A percentile compares a stretch with the other conserved stretches of the same genome.
Evolutionary conservation across 2,329 filamentous ascomycete genomes (phyloP).

Genomic region (Trichoderma koningii): DNA sequence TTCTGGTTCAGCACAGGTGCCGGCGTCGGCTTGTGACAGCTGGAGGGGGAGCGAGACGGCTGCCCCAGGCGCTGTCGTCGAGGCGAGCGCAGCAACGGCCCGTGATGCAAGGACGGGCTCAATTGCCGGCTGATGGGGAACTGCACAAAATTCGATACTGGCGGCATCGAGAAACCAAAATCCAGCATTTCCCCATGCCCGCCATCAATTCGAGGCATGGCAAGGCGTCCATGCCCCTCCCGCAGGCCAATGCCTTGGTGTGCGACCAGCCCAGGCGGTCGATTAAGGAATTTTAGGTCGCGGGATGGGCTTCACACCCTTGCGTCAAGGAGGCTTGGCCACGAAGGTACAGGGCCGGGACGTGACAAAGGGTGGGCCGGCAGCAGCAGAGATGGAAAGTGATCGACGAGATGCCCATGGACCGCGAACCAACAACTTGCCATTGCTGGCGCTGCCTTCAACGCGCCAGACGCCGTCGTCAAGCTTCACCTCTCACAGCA

Average conservation of each 20-base stretch:
- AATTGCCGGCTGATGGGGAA: constrained; percentile 18
- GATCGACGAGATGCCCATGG: constrained; percentile 21
- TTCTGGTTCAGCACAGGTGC: no score
- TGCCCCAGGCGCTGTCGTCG: background rate
- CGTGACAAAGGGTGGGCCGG: constrained; percentile 15
- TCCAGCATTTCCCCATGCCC: constrained; percentile 23
- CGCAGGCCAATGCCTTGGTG: constrained; percentile 21
- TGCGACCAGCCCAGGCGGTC: constrained; percentile 15
- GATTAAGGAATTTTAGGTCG: constrained; percentile 26
- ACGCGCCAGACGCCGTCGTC: background rate
- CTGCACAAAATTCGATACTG: constrained; percentile 23
- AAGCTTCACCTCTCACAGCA: constrained; percentile 4
- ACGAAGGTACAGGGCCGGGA: constrained; percentile 7
- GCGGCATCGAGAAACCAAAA: constrained; percentile 3
- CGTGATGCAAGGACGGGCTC: background rate
- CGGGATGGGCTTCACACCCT: constrained; percentile 27
- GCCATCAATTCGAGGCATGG: background rate
- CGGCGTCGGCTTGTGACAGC: background rate
- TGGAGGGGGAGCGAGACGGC: no score
- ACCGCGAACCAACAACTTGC: constrained; percentile 10
- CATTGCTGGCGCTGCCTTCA: background rate
- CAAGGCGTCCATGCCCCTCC: background rate
- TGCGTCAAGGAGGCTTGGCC: constrained; percentile 25
- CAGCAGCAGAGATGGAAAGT: constrained; percentile 15
- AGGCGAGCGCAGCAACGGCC: background rate